Evolutionary conservation across 2,329 filamentous ascomycete species (phyloP).

Genomic region (Botrytis pseudocinerea): DNA sequence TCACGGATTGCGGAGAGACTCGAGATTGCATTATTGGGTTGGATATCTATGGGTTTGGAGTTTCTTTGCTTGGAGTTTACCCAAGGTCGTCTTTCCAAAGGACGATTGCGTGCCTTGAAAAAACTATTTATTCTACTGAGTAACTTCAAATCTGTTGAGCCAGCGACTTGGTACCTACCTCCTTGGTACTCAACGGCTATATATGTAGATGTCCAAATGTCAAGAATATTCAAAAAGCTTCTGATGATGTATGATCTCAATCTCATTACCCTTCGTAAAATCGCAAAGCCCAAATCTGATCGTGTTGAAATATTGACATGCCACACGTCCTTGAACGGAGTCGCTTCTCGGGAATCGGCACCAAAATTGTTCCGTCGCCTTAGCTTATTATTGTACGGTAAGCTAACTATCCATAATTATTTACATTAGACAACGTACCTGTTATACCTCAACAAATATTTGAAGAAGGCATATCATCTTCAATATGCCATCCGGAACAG

Average conservation of each 20-base stretch:
- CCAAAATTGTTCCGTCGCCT: background rate
- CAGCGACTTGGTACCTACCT: background rate
- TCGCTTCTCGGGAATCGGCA: background rate
- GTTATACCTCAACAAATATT: background rate
- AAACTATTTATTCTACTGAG: background rate
- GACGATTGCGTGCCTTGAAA: background rate
- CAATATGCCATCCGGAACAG: slow-evolving; percentile 41
- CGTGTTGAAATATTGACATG: background rate
- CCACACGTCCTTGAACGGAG: background rate
- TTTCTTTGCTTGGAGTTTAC: slow-evolving; percentile 15
- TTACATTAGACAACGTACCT: slow-evolving; percentile 9
- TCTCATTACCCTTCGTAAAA: background rate
- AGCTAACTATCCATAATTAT: slow-evolving; percentile 5
- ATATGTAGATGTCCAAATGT: background rate
- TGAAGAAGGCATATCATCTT: slow-evolving; percentile 20
- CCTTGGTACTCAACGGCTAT: background rate
- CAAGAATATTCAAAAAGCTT: background rate
- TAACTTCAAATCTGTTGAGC: background rate
- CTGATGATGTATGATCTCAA: background rate
- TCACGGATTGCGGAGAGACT: background rate
- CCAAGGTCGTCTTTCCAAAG: slow-evolving; percentile 6
- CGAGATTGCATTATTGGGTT: slow-evolving; percentile 11
- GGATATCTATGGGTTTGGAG: slow-evolving; percentile 14
- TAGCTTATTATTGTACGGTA: background rate
- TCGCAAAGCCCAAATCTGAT: background rate